Percentiles rank a stretch among this genome's conserved stretches.
Conservation (phyloP, 2,329 filamentous ascomycete species). For the Tolypocladium capitatum region DNA sequence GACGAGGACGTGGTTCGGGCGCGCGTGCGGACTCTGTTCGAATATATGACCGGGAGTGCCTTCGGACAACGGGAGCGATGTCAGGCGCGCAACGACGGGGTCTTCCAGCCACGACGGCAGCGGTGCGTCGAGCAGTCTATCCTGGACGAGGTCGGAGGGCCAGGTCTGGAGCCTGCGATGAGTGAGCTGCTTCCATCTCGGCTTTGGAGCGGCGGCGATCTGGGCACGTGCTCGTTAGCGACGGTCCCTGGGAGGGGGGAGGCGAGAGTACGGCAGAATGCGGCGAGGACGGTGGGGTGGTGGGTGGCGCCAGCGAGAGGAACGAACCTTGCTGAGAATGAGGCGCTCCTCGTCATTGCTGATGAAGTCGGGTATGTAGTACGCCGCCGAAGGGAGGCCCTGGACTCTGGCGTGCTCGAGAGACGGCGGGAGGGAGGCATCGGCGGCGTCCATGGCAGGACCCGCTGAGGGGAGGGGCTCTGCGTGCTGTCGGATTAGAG, state of each 20-base stretch:
- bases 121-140: slow-evolving; percentile 61
- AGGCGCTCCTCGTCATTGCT: slow-evolving; percentile 56
- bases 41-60: slow-evolving; percentile 31
- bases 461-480: too few relatives aligned
- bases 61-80: slow-evolving; percentile 30
- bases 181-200: slow-evolving; percentile 77
- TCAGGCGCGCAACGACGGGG: slow-evolving; percentile 52
- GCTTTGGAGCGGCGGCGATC: slow-evolving; percentile 53
- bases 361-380: slow-evolving; percentile 82
- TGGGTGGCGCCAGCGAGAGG: slow-evolving; percentile 22
- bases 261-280: not conserved
- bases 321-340: slow-evolving; percentile 55
- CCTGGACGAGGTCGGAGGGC: slow-evolving; percentile 68
- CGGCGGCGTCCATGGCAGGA: not conserved
- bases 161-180: slow-evolving; percentile 84
- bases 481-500: not conserved
- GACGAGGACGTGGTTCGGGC: slow-evolving; percentile 81
- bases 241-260: not conserved
- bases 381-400: slow-evolving; percentile 51
- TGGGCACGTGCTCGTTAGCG: slow-evolving; percentile 10
- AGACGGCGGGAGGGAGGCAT: slow-evolving; percentile 26
- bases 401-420: slow-evolving; percentile 40
- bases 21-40: slow-evolving; percentile 53
- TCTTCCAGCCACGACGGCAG: slow-evolving; percentile 63
- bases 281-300: slow-evolving; percentile 21